These are phyloP conservation scores for Cercis canadensis DNA, from an alignment of 306 rosid species.

Conservation along the genomic window DNA sequence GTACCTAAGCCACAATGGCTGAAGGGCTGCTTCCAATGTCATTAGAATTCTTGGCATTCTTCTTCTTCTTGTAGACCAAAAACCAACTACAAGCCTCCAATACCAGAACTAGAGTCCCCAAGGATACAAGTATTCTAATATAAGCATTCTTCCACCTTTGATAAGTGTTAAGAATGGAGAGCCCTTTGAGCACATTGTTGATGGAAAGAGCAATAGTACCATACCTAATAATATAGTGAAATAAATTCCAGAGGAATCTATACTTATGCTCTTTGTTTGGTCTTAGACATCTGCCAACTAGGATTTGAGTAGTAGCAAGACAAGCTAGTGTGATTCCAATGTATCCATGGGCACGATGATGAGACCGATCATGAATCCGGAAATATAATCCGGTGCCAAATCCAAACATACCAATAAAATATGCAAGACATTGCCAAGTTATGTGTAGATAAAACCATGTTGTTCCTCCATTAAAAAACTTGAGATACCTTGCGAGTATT, in stretches of 20 bases:
- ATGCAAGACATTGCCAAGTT: slow-evolving; percentile 25
- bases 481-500: slow-evolving; percentile 34
- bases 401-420: slow-evolving; percentile 20
- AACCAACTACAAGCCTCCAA: slow-evolving; percentile 25
- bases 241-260: slow-evolving; percentile 30
- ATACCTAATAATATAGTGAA: slow-evolving; percentile 31
- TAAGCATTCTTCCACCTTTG: background rate
- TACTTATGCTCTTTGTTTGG: background rate
- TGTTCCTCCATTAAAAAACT: background rate
- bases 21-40: no score
- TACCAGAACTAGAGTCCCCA: background rate
- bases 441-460: slow-evolving; percentile 43
- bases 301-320: background rate
- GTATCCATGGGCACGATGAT: slow-evolving; percentile 29
- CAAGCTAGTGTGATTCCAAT: slow-evolving; percentile 34
- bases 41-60: no score
- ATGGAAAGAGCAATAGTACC: slow-evolving; percentile 14
- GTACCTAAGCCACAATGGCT: no score
- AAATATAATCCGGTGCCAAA: slow-evolving; percentile 20
- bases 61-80: background rate
- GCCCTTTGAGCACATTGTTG: slow-evolving; percentile 39
- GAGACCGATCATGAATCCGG: no score
- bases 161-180: slow-evolving; percentile 25
- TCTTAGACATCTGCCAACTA: no score
- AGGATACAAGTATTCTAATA: background rate